A percentile compares a stretch with the other conserved stretches of the same genome.
Evolutionary conservation across 2,329 filamentous ascomycete genomes (phyloP).

Genomic region (Fusarium sp.): DNA sequence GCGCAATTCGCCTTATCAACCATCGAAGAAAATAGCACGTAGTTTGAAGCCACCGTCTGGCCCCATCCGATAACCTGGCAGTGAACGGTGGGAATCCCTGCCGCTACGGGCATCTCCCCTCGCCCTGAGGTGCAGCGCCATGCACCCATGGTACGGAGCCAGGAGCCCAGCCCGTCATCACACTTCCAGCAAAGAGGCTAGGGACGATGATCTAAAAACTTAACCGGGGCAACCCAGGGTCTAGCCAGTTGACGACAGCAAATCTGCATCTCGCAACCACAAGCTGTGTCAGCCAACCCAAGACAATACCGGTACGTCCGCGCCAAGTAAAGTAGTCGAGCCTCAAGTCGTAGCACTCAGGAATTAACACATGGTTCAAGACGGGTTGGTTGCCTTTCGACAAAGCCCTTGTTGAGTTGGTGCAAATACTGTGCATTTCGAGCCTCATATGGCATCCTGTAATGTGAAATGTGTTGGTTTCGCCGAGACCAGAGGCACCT

Average conservation of each 20-base stretch:
- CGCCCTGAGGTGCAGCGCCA: conserved; percentile 30
- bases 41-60: conserved; percentile 45
- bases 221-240: conserved; percentile 39
- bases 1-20: conserved; percentile 34
- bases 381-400: conserved; percentile 10
- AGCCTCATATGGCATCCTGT: not conserved
- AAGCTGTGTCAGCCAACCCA: conserved; percentile 38
- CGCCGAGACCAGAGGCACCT: conserved; percentile 34
- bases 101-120: conserved; percentile 36
- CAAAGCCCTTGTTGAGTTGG: conserved; percentile 23
- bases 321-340: conserved; percentile 32
- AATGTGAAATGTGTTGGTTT: conserved; percentile 25
- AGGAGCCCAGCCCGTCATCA: conserved; percentile 42
- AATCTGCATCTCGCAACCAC: conserved; percentile 41
- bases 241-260: conserved; percentile 39
- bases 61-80: conserved; percentile 46
- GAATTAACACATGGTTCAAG: conserved; percentile 42
- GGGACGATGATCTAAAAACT: conserved; percentile 43
- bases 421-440: conserved; percentile 22
- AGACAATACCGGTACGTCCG: conserved; percentile 32
- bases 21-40: conserved; percentile 39
- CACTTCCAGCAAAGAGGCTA: conserved; percentile 35
- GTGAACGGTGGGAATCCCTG: conserved; percentile 40
- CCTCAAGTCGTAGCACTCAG: conserved; percentile 30
- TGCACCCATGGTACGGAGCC: conserved; percentile 14